Evolutionary conservation across 306 rosid genomes (phyloP).

Genomic region (Trichosanthes cucumerina): DNA sequence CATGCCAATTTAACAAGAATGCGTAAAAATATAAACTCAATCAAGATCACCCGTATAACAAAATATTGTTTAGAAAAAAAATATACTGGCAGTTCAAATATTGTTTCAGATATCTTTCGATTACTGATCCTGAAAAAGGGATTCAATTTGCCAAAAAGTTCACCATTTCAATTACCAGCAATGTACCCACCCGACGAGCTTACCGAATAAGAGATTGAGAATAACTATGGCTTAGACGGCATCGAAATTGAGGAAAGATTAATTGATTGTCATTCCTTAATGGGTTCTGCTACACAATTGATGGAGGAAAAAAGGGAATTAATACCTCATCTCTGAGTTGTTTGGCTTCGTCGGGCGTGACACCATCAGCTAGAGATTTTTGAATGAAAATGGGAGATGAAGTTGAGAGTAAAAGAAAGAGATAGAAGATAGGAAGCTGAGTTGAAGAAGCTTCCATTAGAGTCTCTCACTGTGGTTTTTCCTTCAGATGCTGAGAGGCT

Average conservation of each 20-base stretch:
- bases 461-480: not conserved
- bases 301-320: not conserved
- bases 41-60: not conserved
- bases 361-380: conserved; percentile 42
- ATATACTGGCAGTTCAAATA: not conserved
- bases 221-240: not conserved
- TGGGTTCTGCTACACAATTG: not conserved
- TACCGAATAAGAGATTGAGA: not conserved
- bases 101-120: not conserved
- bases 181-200: not conserved
- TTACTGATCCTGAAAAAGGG: not conserved
- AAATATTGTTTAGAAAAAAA: not conserved
- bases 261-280: not conserved
- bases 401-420: conserved; percentile 19
- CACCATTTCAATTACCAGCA: not conserved
- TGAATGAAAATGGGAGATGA: conserved; percentile 8
- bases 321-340: conserved; percentile 64
- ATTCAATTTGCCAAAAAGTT: not conserved
- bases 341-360: conserved; percentile 55
- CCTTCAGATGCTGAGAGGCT: not conserved
- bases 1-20: not conserved
- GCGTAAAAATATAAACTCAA: not conserved
- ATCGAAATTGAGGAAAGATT: not conserved
- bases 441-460: conserved; percentile 32
- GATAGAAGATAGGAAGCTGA: conserved; percentile 24